Evolutionary conservation across 768 basidiomycete genomes (phyloP), one percentile per base, ranked within the genome.

Genomic region (Omphalotus guepiniiformis): DNA sequence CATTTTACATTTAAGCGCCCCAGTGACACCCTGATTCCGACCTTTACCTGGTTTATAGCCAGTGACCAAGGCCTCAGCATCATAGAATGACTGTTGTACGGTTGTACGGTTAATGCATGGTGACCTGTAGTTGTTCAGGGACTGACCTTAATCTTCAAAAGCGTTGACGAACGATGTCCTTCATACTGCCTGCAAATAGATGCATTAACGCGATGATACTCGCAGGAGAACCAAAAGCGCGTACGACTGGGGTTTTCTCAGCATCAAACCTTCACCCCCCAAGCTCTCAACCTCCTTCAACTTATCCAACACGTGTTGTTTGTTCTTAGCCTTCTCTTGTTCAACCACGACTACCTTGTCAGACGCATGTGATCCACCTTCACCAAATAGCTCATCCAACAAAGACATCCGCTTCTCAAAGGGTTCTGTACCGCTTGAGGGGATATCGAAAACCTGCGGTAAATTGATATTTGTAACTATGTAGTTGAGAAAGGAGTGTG

Each of bases 191-290:
- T 78, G 49, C 38, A 32, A 16, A 52, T 9, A 27, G 25, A 18
- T 26, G 27, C 30, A 32, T 32, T n/a, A 9, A 9, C 30, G 30
- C 30, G 30, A 9, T n/a, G 9, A 32, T 32, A 32, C 30, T 9
- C 30, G n/a, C n/a, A n/a, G n/a, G n/a, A n/a, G n/a, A n/a, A n/a
- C 30, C 30, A n/a, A 30, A 43, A 48, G 15, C 7, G 67, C 72
- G 42, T 50, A 76, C 73, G 78, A 80, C 27, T 58, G 63, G 5
- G 79, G 71, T 47, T 68, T 69, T 9, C 79, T 62, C 22, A 81
- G 63, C 80, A 82, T 82, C 15, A 82, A 51, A 1, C 80, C 80
- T 57, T 82, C 79, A 1, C 79, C 80, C 11, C 80, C 79, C 11
- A 78, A 53, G 5, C 55, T 59, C 55, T 82, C 79, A 8, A 82